phyloP scores from a whole-genome alignment of 306 rosid species.

The Gleditsia sinensis region DNA sequence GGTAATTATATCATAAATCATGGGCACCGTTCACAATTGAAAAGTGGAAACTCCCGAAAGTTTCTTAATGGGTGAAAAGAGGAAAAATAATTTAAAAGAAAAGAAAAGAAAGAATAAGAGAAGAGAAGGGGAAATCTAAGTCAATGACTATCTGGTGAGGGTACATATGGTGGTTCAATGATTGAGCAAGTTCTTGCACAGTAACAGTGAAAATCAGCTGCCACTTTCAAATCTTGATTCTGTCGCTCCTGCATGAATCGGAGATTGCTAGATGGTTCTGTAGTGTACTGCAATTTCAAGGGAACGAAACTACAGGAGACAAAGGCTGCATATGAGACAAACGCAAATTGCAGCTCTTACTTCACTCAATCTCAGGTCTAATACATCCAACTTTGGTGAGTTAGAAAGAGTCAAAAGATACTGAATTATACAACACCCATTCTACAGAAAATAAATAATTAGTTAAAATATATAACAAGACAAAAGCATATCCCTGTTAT shows the following conservation, averaged over 20 bases:
- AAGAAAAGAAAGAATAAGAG: neutral
- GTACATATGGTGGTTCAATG: neutral
- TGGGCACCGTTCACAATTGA: neutral
- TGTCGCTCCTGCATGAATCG: neutral
- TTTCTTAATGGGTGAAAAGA: neutral
- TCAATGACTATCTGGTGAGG: neutral
- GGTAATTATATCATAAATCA: no score
- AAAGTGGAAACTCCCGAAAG: neutral
- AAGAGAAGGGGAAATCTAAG: neutral
- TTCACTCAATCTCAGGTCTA: neutral
- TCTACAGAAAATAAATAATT: neutral
- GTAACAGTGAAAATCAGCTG: neutral
- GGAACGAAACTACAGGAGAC: neutral
- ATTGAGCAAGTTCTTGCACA: neutral
- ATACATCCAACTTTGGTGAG: constrained; percentile 31
- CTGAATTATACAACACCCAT: neutral
- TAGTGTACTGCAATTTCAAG: neutral
- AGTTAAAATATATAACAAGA: constrained; percentile 16
- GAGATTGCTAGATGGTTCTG: neutral
- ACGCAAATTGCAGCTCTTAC: constrained; percentile 19
- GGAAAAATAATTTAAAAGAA: neutral
- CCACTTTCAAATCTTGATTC: neutral
- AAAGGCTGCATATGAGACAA: constrained; percentile 2
- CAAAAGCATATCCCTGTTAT: constrained; percentile 30
- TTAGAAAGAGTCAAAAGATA: constrained; percentile 31